Percentiles rank a stretch among this genome's conserved stretches.
These are phyloP conservation scores for Handroanthus guayacan DNA, from an alignment of 257 asterid species.

Conservation along the genomic window DNA sequence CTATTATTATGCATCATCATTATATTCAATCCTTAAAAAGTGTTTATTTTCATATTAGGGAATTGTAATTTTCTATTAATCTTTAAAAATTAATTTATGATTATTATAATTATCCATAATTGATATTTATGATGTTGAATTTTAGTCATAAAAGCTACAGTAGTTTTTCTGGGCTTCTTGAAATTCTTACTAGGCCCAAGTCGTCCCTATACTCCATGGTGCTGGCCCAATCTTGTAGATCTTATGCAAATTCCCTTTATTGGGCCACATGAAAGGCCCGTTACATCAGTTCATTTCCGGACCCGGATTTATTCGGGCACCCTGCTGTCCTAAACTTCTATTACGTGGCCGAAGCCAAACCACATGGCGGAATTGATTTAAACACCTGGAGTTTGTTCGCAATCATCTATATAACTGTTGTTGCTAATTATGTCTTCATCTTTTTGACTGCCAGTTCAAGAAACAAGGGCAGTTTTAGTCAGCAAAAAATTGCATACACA, in stretches of 20 bases:
- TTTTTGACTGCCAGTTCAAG: neutral
- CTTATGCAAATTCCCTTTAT: neutral
- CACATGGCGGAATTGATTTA: neutral
- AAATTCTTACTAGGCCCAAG: neutral
- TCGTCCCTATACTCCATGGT: neutral
- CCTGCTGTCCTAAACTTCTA: neutral
- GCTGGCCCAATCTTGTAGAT: neutral
- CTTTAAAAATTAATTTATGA: too few relatives aligned
- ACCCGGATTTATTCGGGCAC: neutral
- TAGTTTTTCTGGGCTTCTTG: too few relatives aligned
- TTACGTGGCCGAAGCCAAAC: neutral
- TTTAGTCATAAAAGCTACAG: too few relatives aligned
- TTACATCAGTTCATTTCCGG: neutral
- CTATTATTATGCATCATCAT: too few relatives aligned
- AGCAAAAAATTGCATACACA: neutral
- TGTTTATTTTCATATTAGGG: too few relatives aligned
- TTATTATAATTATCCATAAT: too few relatives aligned
- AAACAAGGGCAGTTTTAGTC: neutral
- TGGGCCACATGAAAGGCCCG: neutral
- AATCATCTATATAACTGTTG: too few relatives aligned
- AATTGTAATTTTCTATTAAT: too few relatives aligned
- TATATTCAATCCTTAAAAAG: too few relatives aligned
- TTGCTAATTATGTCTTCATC: neutral
- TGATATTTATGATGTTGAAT: too few relatives aligned
- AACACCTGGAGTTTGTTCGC: too few relatives aligned